Conservation (phyloP, 768 basidiomycete genomes). For the Suillus ampliporus region DNA sequence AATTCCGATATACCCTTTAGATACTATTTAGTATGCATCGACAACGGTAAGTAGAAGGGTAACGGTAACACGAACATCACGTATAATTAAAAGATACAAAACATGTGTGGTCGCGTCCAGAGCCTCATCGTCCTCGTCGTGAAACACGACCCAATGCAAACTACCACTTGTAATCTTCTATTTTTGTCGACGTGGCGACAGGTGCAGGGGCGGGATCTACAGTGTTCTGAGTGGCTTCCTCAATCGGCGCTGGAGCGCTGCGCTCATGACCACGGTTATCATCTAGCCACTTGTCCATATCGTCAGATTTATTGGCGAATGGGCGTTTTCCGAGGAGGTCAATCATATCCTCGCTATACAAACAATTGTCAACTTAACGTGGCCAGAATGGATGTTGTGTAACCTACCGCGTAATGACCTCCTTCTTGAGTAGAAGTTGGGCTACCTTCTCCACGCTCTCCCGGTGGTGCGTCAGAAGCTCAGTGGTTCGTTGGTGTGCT, state of each 20-base stretch:
- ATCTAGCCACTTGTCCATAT: conserved; percentile 99
- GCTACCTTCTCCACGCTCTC: conserved; percentile 95
- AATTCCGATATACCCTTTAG: conserved; percentile 69
- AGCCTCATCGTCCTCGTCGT: conserved; percentile 14
- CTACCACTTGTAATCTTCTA: conserved; percentile 35
- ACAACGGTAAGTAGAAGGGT: neutral
- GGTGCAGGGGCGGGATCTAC: conserved; percentile 53
- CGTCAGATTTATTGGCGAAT: conserved; percentile 77
- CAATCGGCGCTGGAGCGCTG: conserved; percentile 70
- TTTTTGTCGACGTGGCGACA: conserved; percentile 48
- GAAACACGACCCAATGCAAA: neutral
- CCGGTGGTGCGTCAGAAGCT: conserved; percentile 79
- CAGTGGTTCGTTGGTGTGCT: conserved; percentile 84
- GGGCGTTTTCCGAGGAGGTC: conserved; percentile 81
- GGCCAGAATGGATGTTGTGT: neutral
- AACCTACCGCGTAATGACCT: conserved; percentile 88
- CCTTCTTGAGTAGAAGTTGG: conserved; percentile 87
- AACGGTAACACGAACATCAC: conserved; percentile 11
- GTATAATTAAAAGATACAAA: conserved; percentile 37
- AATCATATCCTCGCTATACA: conserved; percentile 84
- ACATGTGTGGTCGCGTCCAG: conserved; percentile 12
- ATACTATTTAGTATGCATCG: conserved; percentile 54
- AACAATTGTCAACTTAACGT: conserved; percentile 12
- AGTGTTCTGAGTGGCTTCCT: conserved; percentile 47
- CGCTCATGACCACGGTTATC: conserved; percentile 65